Evolutionary conservation across 2,329 filamentous ascomycete genomes (phyloP).

Genomic region (Mycosphaerelloides madeirae): DNA sequence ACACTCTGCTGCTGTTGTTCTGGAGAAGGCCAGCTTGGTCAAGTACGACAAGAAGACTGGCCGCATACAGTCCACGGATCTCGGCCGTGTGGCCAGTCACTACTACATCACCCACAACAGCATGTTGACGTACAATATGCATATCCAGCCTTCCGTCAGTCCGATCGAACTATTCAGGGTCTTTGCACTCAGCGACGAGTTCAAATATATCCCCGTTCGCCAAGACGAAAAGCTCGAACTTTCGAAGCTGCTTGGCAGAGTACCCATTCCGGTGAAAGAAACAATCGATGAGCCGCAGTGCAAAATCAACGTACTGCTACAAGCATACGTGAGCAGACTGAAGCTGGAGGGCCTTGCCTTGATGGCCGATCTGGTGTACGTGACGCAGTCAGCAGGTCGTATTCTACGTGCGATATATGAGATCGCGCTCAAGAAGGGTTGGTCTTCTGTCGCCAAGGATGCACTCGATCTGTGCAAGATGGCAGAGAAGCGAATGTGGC

Average conservation of each 20-base stretch:
- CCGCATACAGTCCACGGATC: constrained; percentile 81
- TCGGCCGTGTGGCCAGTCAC: constrained; percentile 92
- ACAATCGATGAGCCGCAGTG: constrained; percentile 93
- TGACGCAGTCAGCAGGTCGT: constrained; percentile 94
- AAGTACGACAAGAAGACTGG: constrained; percentile 96
- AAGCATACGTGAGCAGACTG: constrained; percentile 92
- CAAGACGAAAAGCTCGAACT: constrained; percentile 97
- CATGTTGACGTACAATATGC: constrained; percentile 94
- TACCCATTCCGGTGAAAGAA: constrained; percentile 96
- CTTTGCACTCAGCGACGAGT: constrained; percentile 93
- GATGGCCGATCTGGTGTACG: constrained; percentile 98
- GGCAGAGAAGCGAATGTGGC: constrained; percentile 99
- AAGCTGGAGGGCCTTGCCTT: constrained; percentile 89
- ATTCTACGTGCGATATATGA: constrained; percentile 95
- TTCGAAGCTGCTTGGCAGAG: constrained; percentile 80
- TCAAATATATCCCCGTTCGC: constrained; percentile 97
- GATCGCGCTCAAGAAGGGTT: constrained; percentile 94
- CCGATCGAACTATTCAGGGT: constrained; percentile 95
- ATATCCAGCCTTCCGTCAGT: constrained; percentile 87
- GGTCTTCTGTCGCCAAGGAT: constrained; percentile 87
- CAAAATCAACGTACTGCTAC: constrained; percentile 95
- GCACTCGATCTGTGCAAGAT: constrained; percentile 96
- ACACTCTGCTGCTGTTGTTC: constrained; percentile 81
- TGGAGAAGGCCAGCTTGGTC: constrained; percentile 82
- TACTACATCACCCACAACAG: constrained; percentile 97